Evolutionary conservation across 257 asterid species (phyloP), one percentile per base, ranked within the genome.

Genomic region (Solanum raphanifolium): DNA sequence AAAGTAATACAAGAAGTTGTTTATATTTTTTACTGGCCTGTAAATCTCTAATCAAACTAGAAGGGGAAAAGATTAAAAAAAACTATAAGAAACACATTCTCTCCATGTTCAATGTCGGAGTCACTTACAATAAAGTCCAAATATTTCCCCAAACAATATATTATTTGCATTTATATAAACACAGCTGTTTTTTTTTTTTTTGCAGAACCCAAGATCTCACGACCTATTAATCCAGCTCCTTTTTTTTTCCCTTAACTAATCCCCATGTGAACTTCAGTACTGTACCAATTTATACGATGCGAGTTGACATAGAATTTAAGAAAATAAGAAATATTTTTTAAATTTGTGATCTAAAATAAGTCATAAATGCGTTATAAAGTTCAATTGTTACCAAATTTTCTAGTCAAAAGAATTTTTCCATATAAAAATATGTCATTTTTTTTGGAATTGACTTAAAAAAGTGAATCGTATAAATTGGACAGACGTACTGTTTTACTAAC

Each of bases 121-220:
- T 88, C 90, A 87, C 87, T 84, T 85, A 83, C 91, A 83, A 88
- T 84, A 89, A 95, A 91, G 87, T 92, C 95, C 97, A 94, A 93
- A 93, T 12, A 43, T 88, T 90, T 89, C 87, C 91, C 68, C 29
- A 46, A 71, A 91, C 88, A 89, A 90, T 74, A 74, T 74, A 74
- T 52, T 52, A 52, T 52, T 52, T 52, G n/a, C 62, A 52, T 52
- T 87, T 89, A 55, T 78, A 89, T 90, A 86, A 88, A 90, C 92
- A 93, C 93, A 93, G 94, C 96, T 94, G 88, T 18, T 52, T 18
- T 15, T 52, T 48, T 15, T 16, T 29, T 48, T 48, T 12, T 76
- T 92, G 43, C 94, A 92, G 93, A 92, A 90, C 96, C 94, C 97
- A 90, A 93, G 94, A 95, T 92, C 97, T 90, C 96, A 94, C 94